phyloP scores from a whole-genome alignment of 2,329 filamentous ascomycete genomes.

The Arachnopeziza araneosa region DNA sequence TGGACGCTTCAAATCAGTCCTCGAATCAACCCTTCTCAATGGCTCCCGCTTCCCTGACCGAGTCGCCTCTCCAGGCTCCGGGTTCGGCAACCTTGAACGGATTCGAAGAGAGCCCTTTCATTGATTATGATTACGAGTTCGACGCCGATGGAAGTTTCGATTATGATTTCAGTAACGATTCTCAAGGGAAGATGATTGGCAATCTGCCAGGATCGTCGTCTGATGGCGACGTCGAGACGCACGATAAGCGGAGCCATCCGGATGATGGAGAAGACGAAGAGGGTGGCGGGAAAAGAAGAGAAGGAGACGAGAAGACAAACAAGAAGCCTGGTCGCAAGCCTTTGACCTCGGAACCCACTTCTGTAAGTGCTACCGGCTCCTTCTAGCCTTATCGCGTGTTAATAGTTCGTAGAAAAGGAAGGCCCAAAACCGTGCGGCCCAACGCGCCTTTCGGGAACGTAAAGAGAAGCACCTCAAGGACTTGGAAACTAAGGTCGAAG shows the following conservation, averaged over 20 bases:
- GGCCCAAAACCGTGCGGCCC: slow-evolving; percentile 88
- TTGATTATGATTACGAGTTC: slow-evolving; percentile 77
- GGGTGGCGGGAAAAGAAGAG: slow-evolving; percentile 61
- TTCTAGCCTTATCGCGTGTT: not conserved
- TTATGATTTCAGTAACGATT: slow-evolving; percentile 43
- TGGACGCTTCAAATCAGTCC: slow-evolving; percentile 3
- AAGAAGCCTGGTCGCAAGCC: slow-evolving; percentile 98
- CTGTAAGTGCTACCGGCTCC: slow-evolving; percentile 56
- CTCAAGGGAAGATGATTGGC: slow-evolving; percentile 66
- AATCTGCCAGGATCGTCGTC: slow-evolving; percentile 54
- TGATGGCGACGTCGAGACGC: slow-evolving; percentile 43
- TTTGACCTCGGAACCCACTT: slow-evolving; percentile 89
- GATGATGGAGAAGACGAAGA: slow-evolving; percentile 59
- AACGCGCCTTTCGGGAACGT: slow-evolving; percentile 87
- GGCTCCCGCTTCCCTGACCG: slow-evolving; percentile 45
- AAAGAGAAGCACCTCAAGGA: slow-evolving; percentile 90
- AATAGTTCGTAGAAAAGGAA: slow-evolving; percentile 69
- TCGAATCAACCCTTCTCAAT: slow-evolving; percentile 33
- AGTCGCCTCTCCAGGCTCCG: slow-evolving; percentile 40
- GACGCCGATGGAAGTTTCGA: slow-evolving; percentile 71
- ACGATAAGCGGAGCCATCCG: slow-evolving; percentile 68
- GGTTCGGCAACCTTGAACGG: slow-evolving; percentile 42
- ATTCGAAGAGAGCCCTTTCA: slow-evolving; percentile 71
- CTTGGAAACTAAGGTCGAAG: slow-evolving; percentile 71
- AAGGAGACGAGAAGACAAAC: slow-evolving; percentile 68